Evolutionary conservation across 495 filamentous ascomycete species (phyloP), one percentile per base, ranked within the genome.

Genomic region (Achaetomiella virescens): DNA sequence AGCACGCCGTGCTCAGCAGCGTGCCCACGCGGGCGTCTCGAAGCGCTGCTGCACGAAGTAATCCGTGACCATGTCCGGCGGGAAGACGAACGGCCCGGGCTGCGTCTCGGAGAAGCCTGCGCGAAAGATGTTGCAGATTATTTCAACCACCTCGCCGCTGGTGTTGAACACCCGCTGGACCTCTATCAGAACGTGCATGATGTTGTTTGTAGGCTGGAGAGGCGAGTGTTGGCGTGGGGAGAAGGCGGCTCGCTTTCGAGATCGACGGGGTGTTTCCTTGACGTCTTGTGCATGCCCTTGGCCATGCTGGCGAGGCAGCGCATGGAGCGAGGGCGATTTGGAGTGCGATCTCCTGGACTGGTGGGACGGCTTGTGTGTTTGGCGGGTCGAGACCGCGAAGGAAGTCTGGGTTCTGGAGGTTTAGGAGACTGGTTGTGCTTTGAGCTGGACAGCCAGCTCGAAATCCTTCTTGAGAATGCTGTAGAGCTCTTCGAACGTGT

Each of bases 31-130:
- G 78, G 87, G 81, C 22, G 83, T 88, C 15, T 80, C 76, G 10
- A 81, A 68, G 0, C 77, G 76, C 47, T 85, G 81, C 36, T 77
- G 76, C 25, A 81, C 76, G 20, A 96, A 75, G 70, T 91, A 91
- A 40, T 87, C 75, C 21, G 86, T 84, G 0, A 88, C 84, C 42
- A 87, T 73, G 6, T 78, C 73, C 0, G 88, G 81, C 7, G 88
- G 76, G 70, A 97, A 80, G 53, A 92, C 82, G 72, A 97, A 84
- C 35, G 90, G 71, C 0, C 89, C 89, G 3, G 89, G 85, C 12
- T 81, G 80, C 1, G 74, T 80, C 67, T 97, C 93, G 2, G 84
- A 85, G 63, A 88, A 92, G 0, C 91, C 91, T 17, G 85, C 80
- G 54, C 84, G 83, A 51, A 92, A 75, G 29, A 95, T 83, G 56